Percentiles rank a stretch among this genome's conserved stretches.
Conservation (phyloP, 2,329 filamentous ascomycete genomes). For the Colletotrichum magnum region DNA sequence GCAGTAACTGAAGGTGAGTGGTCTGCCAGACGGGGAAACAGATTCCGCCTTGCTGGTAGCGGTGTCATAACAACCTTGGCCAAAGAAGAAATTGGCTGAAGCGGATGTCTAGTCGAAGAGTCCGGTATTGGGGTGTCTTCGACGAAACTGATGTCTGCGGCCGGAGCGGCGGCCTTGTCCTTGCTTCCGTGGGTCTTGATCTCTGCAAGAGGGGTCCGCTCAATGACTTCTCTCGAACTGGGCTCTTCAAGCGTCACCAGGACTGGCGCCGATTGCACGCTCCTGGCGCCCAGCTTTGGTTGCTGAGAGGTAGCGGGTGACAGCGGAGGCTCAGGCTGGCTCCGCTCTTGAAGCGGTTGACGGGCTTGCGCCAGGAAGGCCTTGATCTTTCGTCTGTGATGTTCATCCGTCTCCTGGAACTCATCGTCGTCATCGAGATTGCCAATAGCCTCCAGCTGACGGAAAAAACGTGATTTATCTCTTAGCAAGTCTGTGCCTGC, state of each 20-base stretch:
- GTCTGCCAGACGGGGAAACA: slow-evolving; percentile 13
- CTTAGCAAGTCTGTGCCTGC: slow-evolving; percentile 43
- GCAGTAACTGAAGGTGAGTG: slow-evolving; percentile 38
- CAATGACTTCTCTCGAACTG: slow-evolving; percentile 27
- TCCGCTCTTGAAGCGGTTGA: slow-evolving; percentile 34
- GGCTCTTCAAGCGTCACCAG: slow-evolving; percentile 12
- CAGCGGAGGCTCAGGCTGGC: slow-evolving; percentile 4
- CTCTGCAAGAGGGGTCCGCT: slow-evolving; percentile 47
- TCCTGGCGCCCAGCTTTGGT: slow-evolving; percentile 7
- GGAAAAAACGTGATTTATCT: slow-evolving; percentile 64
- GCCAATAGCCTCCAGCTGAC: slow-evolving; percentile 52
- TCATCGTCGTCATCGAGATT: slow-evolving; percentile 48
- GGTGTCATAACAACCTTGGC: slow-evolving; percentile 50
- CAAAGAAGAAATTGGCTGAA: slow-evolving; percentile 27
- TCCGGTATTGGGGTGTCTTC: slow-evolving; percentile 50
- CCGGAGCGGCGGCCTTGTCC: slow-evolving; percentile 13
- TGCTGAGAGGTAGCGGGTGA: slow-evolving; percentile 8
- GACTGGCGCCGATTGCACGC: slow-evolving; percentile 36
- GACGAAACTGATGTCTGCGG: slow-evolving; percentile 44
- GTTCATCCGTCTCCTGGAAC: slow-evolving; percentile 44
- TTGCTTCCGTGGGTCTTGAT: slow-evolving; percentile 37
- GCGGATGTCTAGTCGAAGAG: slow-evolving; percentile 39
- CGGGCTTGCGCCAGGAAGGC: slow-evolving; percentile 22
- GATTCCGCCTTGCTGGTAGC: slow-evolving; percentile 42
- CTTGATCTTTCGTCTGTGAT: slow-evolving; percentile 27